Evolutionary conservation across 2,329 filamentous ascomycete species (phyloP), one percentile per base, ranked within the genome.

Genomic region (Volutella citrinella): DNA sequence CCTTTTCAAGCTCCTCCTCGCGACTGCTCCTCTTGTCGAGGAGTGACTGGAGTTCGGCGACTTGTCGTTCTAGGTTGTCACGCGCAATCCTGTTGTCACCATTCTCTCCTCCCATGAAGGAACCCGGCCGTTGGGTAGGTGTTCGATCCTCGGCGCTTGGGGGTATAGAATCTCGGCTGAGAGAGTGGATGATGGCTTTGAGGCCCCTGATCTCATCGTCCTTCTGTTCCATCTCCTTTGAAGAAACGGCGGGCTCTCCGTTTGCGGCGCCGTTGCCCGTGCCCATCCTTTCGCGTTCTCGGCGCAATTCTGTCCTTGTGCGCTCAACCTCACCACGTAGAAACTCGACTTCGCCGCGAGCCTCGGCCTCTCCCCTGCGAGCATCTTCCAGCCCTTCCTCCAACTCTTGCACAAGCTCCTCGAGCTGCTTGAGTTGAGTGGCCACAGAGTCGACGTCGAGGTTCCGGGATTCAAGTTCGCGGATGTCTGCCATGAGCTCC

Each of bases 321-420:
- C 93, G 75, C 63, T 98, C 93, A 1, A 97, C 91, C 59, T 98
- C 93, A 3, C 93, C 93, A 18, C 93, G 76, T 21, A 98, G 66
- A 56, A 97, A 97, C 59, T 98, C 93, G 5, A 96, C 91, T 59
- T 98, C 93, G 1, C 89, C 91, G 38, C 93, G 79, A 19, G 93
- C 93, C 66, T 98, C 93, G 9, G 91, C 91, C 65, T 98, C 93
- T 7, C 93, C 93, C 36, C 93, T 77, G 34, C 93, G 76, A 29
- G 93, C 90, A 64, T 98, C 93, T 64, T 98, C 93, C 2, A 98
- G 72, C 1, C 93, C 93, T 61, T 98, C 93, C 61, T 98, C 93
- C 1, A 98, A 77, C 60, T 98, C 93, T 51, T 95, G 91, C 4
- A 98, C 93, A 20, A 97, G 76, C 59, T 97, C 91, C 59, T 97